Base-by-base conservation (phyloP, 345 rosid genomes). In the Linum usitatissimum region DNA sequence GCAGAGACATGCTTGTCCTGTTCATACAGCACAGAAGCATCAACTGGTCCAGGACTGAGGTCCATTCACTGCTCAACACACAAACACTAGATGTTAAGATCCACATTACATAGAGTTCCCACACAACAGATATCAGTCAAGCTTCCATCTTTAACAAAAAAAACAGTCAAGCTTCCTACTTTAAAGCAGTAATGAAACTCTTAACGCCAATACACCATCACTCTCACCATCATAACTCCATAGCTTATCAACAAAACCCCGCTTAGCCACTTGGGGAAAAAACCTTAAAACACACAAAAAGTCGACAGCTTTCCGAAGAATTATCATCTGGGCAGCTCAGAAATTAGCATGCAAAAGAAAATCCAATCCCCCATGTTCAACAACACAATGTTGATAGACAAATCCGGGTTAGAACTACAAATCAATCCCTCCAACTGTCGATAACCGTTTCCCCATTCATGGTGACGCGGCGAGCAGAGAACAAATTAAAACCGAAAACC, bases 31-130 rank as follows among this genome's bases (percentile, higher is more conserved):
- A 84, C 70, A 72, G 69, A 60, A 38, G 69, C 78, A 62, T 83
- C 85, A 63, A 87, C 57, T 15, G 95, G 95, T 36, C 95, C 90
- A 49, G 90, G 95, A 81, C 78, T 87, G 9, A 83, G 55, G 38
- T 87, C 90, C 90, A 84, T 87, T 70, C 71, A 19, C 69, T 48
- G 12, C 4, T 53, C 55, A 17, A 45, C 8, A 45, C 51, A 45
- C 2, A 45, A 45, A 15, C 51, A 45, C 51, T 45, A 10, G 2
- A 45, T 7, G 8, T 34, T 7, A 45, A 14, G 9, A 15, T 45
- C 17, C 14, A 9, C 51, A 9, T 15, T 2, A 9, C 51, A 9
- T 15, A 45, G 3, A 40, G 48, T 6, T 6, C 48, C 48, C 8
- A 40, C 8, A 40, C 48, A 40, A 6, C 8, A 1, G 13, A 1